These are phyloP conservation scores for Rhizophlyctis rosea DNA, from an alignment of 192 early-diverging fungal species.

Conservation along the genomic window DNA sequence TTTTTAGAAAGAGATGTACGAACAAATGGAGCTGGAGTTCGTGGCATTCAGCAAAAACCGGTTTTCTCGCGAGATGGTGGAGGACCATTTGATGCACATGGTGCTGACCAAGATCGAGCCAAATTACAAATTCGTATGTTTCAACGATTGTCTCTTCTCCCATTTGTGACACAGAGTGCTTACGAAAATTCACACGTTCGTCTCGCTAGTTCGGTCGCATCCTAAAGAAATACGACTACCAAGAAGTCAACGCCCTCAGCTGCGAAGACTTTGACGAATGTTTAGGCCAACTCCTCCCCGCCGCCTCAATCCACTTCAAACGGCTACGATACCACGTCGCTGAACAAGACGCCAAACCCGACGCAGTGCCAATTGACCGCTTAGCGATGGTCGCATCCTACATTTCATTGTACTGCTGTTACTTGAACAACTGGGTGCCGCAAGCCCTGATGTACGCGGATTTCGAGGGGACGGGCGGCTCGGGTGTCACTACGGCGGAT, in stretches of 20 bases:
- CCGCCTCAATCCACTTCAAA: constrained; percentile 24
- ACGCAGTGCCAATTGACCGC: constrained; percentile 27
- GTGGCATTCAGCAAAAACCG: constrained; percentile 50
- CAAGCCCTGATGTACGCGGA: constrained; percentile 39
- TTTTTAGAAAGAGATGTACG: constrained; percentile 44
- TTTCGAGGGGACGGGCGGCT: constrained; percentile 11
- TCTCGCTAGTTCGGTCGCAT: constrained; percentile 22
- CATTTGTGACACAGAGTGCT: background rate
- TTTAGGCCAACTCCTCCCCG: constrained; percentile 29
- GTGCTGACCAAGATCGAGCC: constrained; percentile 40
- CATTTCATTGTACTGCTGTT: constrained; percentile 29
- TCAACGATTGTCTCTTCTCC: background rate
- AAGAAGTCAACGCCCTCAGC: constrained; percentile 26
- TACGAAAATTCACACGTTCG: background rate
- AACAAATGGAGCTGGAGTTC: constrained; percentile 52
- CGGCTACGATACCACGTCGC: constrained; percentile 33
- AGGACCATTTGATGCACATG: constrained; percentile 52
- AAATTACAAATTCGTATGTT: constrained; percentile 41
- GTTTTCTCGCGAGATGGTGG: constrained; percentile 31
- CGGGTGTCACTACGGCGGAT: constrained; percentile 2
- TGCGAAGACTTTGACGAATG: constrained; percentile 48
- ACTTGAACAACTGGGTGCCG: constrained; percentile 33
- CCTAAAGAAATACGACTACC: constrained; percentile 35
- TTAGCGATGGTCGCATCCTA: constrained; percentile 35
- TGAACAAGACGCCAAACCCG: constrained; percentile 21